These are phyloP conservation scores for Leishmania aethiopica DNA, from an alignment of 208 protist species.

Conservation along the genomic window DNA sequence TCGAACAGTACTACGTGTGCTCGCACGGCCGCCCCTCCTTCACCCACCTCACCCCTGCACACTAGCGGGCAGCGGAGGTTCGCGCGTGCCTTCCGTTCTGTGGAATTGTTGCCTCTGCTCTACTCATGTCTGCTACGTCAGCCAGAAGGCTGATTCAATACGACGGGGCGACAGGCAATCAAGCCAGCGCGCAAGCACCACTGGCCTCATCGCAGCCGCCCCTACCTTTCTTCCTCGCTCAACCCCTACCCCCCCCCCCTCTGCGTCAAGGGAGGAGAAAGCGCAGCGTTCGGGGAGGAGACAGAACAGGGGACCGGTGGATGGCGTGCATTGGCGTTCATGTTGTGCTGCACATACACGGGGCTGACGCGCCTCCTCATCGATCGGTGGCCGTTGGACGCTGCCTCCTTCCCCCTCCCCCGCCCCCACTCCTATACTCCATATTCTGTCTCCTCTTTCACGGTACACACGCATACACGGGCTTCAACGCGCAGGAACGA, in stretches of 20 bases:
- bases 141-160: background rate
- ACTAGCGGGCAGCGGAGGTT: background rate
- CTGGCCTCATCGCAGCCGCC: background rate
- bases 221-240: background rate
- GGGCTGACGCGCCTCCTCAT: background rate
- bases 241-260: background rate
- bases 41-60: slow-evolving; percentile 25
- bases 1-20: slow-evolving; percentile 68
- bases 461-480: background rate
- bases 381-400: background rate
- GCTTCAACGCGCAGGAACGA: background rate
- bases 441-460: background rate
- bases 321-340: background rate
- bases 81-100: background rate
- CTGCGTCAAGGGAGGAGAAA: background rate
- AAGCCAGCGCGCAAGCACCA: background rate
- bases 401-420: background rate
- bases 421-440: background rate
- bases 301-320: background rate
- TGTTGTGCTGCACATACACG: background rate
- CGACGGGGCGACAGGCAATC: background rate
- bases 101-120: background rate
- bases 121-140: background rate
- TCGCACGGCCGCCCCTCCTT: slow-evolving; percentile 76
- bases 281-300: background rate